Base-by-base conservation (phyloP, 306 rosid genomes). In the Purshia tridentata region DNA sequence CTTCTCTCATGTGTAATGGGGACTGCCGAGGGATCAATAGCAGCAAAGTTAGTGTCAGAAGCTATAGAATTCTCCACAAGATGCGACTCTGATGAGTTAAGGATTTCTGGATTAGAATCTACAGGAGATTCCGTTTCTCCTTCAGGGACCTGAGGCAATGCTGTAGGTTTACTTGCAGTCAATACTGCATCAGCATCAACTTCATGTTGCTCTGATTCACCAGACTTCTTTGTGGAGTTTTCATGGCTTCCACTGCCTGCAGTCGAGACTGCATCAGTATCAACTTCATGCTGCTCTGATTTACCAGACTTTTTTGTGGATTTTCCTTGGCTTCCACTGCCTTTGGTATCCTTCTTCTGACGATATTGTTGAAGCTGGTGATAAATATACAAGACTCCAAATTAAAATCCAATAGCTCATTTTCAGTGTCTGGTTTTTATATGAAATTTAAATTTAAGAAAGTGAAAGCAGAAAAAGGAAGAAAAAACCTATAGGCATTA, bases 361-460 rank as follows among this genome's bases (percentile, higher is more conserved):
- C 96, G 97, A 81, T 29, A 94, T 78, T 91, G 96, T 76, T 89
- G 93, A 71, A 94, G 96, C 97, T 94, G 91, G 70, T 61, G 66
- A 79, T 8, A 59, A 13, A 79, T 37, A 56, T 64, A 65, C 20
- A 48, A 71, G 57, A 72, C 12, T 49, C 60, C 35, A 78, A 20
- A 73, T 76, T 57, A 83, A 75, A 40, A 74, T 81, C 69, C 70
- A 23, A 61, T 40, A 48, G 9, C 47, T 67, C 15, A 49, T 47
- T 47, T 39, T 13, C 12, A 61, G 60, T 11, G 55, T 52, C 55
- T 18, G 44, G 41, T 55, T 45, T 51, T 74, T 19, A 47, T 13
- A 42, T 11, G 47, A 67, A 62, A 47, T 13, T 18, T 2, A 67
- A 62, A 47, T 13, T 18, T 2, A 60, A 42, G 15, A 8, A 57